A percentile compares a stretch with the other conserved stretches of the same genome.
Conservation (phyloP, 306 rosid species). For the Inga oerstediana region DNA sequence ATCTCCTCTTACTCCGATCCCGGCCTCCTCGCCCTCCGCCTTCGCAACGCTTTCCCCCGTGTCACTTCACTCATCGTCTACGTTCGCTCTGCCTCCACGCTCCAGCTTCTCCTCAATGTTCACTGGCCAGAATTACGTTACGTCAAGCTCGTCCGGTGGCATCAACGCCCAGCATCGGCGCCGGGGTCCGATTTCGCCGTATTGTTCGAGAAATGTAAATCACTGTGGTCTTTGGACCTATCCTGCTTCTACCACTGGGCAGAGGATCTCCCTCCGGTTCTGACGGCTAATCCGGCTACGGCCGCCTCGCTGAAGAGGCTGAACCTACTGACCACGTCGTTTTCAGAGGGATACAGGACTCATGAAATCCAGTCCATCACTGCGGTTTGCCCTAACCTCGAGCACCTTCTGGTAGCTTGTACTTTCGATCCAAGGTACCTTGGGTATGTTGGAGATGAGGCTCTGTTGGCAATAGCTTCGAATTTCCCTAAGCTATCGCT, state of each 20-base stretch:
- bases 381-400: conserved; percentile 71
- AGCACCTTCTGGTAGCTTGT: conserved; percentile 68
- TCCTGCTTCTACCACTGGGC: conserved; percentile 90
- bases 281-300: conserved; percentile 44
- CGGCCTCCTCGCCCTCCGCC: conserved; percentile 60
- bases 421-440: conserved; percentile 78
- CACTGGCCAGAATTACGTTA: conserved; percentile 76
- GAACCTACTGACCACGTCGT: conserved; percentile 66
- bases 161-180: conserved; percentile 50
- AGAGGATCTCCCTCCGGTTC: conserved; percentile 82
- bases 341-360: conserved; percentile 71
- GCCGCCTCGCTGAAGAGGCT: conserved; percentile 65
- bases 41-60: conserved; percentile 70
- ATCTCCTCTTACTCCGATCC: conserved; percentile 44
- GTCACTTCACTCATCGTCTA: conserved; percentile 75
- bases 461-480: conserved; percentile 52
- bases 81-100: conserved; percentile 65
- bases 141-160: conserved; percentile 88
- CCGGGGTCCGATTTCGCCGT: conserved; percentile 68
- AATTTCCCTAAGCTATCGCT: conserved; percentile 68
- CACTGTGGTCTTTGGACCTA: conserved; percentile 66
- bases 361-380: conserved; percentile 62
- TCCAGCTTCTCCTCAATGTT: conserved; percentile 46
- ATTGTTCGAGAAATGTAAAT: conserved; percentile 57
- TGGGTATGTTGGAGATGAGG: conserved; percentile 79